Evolutionary conservation across 2,329 filamentous ascomycete genomes (phyloP).

Genomic region (Epichloe coenophiala): DNA sequence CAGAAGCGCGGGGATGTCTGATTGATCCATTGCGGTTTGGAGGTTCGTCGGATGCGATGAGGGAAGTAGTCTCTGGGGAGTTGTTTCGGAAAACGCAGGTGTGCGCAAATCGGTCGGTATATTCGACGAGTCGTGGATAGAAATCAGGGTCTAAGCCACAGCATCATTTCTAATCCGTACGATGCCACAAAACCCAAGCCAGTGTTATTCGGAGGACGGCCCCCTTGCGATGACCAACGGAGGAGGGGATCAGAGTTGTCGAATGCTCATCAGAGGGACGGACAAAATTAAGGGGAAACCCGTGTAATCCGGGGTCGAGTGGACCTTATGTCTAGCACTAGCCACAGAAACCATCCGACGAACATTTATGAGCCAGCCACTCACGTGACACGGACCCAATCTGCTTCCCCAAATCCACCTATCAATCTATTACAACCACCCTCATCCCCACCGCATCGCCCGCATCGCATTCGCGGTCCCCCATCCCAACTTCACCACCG

Average conservation of each 20-base stretch:
- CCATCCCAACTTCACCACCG: not conserved
- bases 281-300: not conserved
- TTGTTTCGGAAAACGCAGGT: not conserved
- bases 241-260: not conserved
- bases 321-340: not conserved
- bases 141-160: not conserved
- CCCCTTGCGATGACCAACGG: not conserved
- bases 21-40: slow-evolving; percentile 42
- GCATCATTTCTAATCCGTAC: not conserved
- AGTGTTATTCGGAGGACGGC: not conserved
- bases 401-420: not conserved
- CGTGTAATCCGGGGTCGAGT: not conserved
- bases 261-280: not conserved
- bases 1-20: slow-evolving; percentile 51
- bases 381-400: slow-evolving; percentile 16
- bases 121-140: not conserved
- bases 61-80: not conserved
- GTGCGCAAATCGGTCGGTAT: not conserved
- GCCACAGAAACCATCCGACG: slow-evolving; percentile 5
- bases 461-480: not conserved
- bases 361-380: slow-evolving; percentile 15
- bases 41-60: not conserved
- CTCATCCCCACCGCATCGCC: not conserved
- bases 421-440: no score
- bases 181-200: not conserved